Evolutionary conservation across 805 yeast species (phyloP).

Genomic region (Lachancea quebecensis): DNA sequence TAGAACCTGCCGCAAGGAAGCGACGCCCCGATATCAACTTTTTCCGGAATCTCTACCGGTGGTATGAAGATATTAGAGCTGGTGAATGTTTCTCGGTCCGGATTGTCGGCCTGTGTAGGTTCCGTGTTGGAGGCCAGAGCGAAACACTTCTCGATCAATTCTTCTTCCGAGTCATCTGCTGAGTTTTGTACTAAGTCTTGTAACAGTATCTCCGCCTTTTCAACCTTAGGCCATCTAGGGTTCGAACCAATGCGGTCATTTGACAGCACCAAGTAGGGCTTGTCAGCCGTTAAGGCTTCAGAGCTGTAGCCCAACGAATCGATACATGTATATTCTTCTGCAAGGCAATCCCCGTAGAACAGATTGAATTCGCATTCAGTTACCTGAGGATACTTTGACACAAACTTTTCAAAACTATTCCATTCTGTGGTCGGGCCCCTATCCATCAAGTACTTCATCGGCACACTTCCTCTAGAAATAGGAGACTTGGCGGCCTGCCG

Average conservation of each 20-base stretch:
- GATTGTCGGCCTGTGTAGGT: conserved; percentile 21
- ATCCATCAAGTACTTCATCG: conserved; percentile 32
- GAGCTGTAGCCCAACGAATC: conserved; percentile 29
- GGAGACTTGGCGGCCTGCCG: conserved; percentile 15
- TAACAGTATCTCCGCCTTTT: conserved; percentile 44
- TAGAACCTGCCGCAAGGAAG: conserved; percentile 50
- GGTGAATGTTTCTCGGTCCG: conserved; percentile 37
- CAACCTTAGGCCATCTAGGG: conserved; percentile 63
- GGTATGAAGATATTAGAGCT: conserved; percentile 66
- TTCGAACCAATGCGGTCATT: conserved; percentile 27
- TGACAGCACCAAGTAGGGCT: conserved; percentile 21
- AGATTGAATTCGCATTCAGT: conserved; percentile 30
- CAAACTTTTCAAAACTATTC: conserved; percentile 23
- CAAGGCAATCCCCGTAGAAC: conserved; percentile 32
- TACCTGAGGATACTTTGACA: conserved; percentile 15
- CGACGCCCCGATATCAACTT: conserved; percentile 27
- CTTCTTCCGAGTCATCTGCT: conserved; percentile 27
- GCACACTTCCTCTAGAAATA: conserved; percentile 41
- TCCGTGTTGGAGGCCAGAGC: conserved; percentile 42
- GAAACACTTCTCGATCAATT: conserved; percentile 47
- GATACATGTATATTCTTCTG: conserved; percentile 18
- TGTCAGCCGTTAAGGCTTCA: conserved; percentile 22
- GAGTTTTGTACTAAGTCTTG: conserved; percentile 27
- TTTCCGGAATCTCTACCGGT: conserved; percentile 39
- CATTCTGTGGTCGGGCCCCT: conserved; percentile 18